Conservation (phyloP, 805 yeast genomes). For the Maudiozyma turicensis region DNA sequence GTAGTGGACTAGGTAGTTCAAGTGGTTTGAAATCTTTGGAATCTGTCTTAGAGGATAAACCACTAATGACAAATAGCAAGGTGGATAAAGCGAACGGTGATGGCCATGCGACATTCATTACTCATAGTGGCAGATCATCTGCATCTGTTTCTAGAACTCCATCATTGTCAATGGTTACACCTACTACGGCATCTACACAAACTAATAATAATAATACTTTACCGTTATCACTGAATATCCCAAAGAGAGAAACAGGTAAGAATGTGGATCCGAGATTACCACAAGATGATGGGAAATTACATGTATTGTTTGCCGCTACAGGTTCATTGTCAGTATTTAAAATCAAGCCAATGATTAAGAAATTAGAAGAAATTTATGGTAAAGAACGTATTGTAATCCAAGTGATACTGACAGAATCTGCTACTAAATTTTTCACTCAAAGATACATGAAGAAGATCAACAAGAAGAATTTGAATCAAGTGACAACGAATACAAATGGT, state of each 20-base stretch:
- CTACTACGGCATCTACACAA: not conserved
- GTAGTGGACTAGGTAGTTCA: not conserved
- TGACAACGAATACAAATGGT: not conserved
- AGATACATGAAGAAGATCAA: conserved; percentile 11
- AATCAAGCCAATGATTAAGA: conserved; percentile 67
- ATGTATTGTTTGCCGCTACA: conserved; percentile 77
- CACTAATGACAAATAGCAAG: not conserved
- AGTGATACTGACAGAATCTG: conserved; percentile 73
- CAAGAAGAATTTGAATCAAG: conserved; percentile 1
- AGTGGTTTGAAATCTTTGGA: conserved; percentile 3
- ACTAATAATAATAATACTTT: not conserved
- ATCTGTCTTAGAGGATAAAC: conserved; percentile 7
- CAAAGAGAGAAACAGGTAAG: conserved; percentile 33
- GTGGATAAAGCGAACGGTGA: not conserved
- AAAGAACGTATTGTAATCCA: conserved; percentile 69
- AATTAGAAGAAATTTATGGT: conserved; percentile 76
- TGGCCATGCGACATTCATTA: not conserved
- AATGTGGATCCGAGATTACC: conserved; percentile 57
- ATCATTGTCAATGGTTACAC: not conserved
- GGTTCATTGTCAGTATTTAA: conserved; percentile 83
- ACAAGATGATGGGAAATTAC: conserved; percentile 80
- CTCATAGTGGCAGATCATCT: not conserved
- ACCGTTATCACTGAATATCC: conserved; percentile 16
- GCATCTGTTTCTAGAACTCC: conserved; percentile 2
- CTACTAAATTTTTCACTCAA: conserved; percentile 54